Evolutionary conservation across 2,329 filamentous ascomycete genomes (phyloP), one percentile per base, ranked within the genome.

Genomic region (Clonostachys sp.): DNA sequence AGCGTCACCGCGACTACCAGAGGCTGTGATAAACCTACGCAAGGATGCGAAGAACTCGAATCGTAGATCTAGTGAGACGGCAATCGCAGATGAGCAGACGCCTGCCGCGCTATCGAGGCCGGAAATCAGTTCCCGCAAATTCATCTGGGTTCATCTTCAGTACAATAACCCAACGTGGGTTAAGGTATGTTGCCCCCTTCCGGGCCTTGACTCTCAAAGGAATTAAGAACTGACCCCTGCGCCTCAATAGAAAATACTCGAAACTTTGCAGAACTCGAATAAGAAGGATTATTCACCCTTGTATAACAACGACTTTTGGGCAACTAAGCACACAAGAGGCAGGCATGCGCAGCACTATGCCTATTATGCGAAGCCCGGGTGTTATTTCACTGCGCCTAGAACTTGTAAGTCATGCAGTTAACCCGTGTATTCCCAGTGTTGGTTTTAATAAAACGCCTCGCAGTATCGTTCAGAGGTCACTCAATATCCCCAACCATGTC

Each of bases 161-260:
- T 81, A 73, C 30, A 81, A 77, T 9, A 81, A 81, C 45, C 76
- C 78, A 0, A 68, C 73, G 0, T 82, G 78, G 78, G 78, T 81
- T 3, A 78, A 77, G 65, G 77, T 77, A 56, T 50, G 63, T 14
- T 34, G 12, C 8, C n/a, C 35, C 16, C 20, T 16, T 16, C 17
- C 20, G 12, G 17, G 13, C 4, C 6, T 30, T 10, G 35, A 16
- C 6, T 16, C 2, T 46, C 8, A 43, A 9, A 6, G 13, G 14
- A 9, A 17, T 16, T 20, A 39, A 3, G 34, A 5, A 17, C 16
- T 18, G 41, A 12, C 36, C 36, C 50, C 58, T 24, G 54, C 24
- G n/a, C 10, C 6, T 6, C 6, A 3, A 42, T 44, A 67, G 63
- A 75, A 67, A 49, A 62, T 79, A 4, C 66, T 74, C 4, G 70